A percentile compares a stretch with the other conserved stretches of the same genome.
These are phyloP conservation scores for Licmophora abbreviata DNA, from an alignment of 108 stramenopile species.

Conservation along the genomic window DNA sequence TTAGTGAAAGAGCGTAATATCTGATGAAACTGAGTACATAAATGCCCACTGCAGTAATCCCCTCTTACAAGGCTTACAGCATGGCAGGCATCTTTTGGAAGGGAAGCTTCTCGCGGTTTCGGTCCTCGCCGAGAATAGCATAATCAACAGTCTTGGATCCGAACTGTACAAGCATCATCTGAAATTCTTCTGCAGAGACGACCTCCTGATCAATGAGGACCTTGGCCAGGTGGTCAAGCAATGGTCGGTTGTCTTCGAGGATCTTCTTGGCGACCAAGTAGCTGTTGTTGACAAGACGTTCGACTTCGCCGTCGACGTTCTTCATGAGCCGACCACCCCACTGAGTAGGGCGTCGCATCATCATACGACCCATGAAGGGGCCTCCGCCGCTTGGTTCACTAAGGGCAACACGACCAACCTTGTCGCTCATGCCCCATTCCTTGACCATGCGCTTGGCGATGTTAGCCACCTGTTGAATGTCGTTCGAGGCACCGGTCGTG, in stretches of 20 bases:
- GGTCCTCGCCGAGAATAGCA: slow-evolving; percentile 60
- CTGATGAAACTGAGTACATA: not conserved
- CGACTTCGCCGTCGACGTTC: slow-evolving; percentile 82
- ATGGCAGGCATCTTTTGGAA: slow-evolving; percentile 61
- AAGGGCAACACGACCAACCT: slow-evolving; percentile 87
- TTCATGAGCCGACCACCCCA: slow-evolving; percentile 81
- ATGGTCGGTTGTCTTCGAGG: slow-evolving; percentile 64
- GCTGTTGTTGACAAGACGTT: slow-evolving; percentile 88
- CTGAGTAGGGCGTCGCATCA: slow-evolving; percentile 47
- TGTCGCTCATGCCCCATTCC: slow-evolving; percentile 94
- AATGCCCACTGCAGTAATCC: not conserved
- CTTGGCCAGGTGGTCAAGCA: slow-evolving; percentile 78
- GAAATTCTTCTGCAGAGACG: slow-evolving; percentile 90
- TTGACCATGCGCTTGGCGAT: slow-evolving; percentile 94
- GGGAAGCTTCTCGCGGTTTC: slow-evolving; percentile 62
- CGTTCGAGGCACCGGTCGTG: slow-evolving; percentile 96
- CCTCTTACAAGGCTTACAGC: slow-evolving; percentile 21
- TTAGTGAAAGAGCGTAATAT: no score
- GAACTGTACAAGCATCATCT: slow-evolving; percentile 85
- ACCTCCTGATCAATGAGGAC: slow-evolving; percentile 86
- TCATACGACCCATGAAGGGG: slow-evolving; percentile 68
- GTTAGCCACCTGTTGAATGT: slow-evolving; percentile 91
- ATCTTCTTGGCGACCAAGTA: slow-evolving; percentile 86
- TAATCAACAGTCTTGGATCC: slow-evolving; percentile 70
- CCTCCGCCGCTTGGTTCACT: slow-evolving; percentile 42